Base-by-base conservation (phyloP, 345 rosid genomes). In the Clarkia xantiana region DNA sequence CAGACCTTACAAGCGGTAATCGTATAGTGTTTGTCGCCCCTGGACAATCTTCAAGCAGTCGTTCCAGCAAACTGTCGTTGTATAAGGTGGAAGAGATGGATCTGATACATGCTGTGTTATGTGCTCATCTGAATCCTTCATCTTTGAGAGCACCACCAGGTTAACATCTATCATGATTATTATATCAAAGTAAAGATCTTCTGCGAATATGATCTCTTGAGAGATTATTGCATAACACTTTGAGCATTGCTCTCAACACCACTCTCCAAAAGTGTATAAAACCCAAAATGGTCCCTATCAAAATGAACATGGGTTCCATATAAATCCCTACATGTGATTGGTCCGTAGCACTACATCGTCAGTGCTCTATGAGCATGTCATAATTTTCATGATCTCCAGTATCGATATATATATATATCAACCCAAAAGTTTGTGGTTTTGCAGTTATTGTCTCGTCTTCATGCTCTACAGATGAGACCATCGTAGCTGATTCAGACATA, bases 391-490 rank as follows among this genome's bases (percentile, higher is more conserved):
- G 8, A 29, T 29, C 6, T 29, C 36, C 8, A 29, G 36, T 29
- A 29, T 29, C 36, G n/a, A n/a, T 29, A 29, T 29, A 1, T 2
- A 29, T 29, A 29, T 29, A 29, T 29, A 29, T 5, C 36, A 5
- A 29, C 8, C 9, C 36, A 29, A 29, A 29, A 29, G 36, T 29
- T 29, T 29, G 36, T 16, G 49, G 60, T 53, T 64, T 58, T 71
- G 62, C 81, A 90, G 97, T 79, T 17, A 52, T 76, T 20, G 67
- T 86, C 65, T 81, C 95, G 52, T 86, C 94, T 47, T 90, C 96
- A 14, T 86, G 95, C 78, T 86, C 97, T 59, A 86, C 91, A 43
- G 94, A 86, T 19, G 97, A 79, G 82, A 90, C 97, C 44, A 70
- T 83, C 46, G 97, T 90, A 53, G 95, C 94, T 43, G 97, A 89